Base-by-base conservation (phyloP, 2,329 filamentous ascomycete species). In the Pestalotiopsis sp. region DNA sequence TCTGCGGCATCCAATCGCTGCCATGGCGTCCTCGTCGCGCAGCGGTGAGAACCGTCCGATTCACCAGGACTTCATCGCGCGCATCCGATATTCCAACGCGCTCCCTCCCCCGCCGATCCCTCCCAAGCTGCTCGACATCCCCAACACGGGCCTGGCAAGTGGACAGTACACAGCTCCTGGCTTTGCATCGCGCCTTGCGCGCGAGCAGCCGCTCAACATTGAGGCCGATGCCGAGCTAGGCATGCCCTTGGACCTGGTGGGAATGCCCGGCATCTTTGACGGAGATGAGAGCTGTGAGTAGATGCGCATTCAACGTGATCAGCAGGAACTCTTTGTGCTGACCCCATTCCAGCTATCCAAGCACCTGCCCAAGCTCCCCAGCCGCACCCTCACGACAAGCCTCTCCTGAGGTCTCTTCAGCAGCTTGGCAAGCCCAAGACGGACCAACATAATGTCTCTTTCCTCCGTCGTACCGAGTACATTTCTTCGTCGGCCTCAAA, bases 151-250 rank as follows among this genome's bases (percentile, higher is more conserved):
- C 57, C 88, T 98, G 17, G 88, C 93, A 55, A 93, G 91, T 74
- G 92, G 92, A 69, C 93, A 97, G 79, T 98, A 98, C 81, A 97
- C 96, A 39, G 93, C 91, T 3, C 93, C 96, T 1, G 91, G 91
- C 25, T 99, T 97, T 83, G 94, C 95, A 38, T 96, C 95, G 60
- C 91, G 94, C 71, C 85, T 99, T 74, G 94, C 93, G 20, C 88
- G 95, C 76, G 94, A 97, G 77, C 96, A 98, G 83, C 93, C 95
- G 65, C 86, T 97, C 63, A 98, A 98, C 78, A 96, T 99, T 70
- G 96, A 99, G 81, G 94, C 94, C 38, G 96, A 99, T 88, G 96
- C 95, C 9, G 96, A 99, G 84, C 88, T 98, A 74, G 96, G 96
- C 68, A 98, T 99, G 96, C 94, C 95, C 69, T 90, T 99, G 78